Conservation (phyloP, 805 yeast species). For the Nakazawaea molendinolei region DNA sequence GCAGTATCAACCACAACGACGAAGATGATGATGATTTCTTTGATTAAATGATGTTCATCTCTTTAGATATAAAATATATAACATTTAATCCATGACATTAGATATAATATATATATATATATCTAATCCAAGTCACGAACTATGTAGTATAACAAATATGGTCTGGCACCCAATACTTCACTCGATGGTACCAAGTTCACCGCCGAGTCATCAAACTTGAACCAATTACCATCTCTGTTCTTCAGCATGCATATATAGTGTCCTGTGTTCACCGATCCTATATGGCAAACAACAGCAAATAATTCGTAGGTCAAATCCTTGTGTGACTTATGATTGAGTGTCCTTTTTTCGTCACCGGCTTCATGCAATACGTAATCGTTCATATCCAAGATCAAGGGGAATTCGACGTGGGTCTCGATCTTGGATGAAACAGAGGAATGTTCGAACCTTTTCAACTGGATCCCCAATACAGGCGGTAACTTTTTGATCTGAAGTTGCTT, state of each 20-base stretch:
- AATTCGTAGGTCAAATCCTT: slow-evolving; percentile 60
- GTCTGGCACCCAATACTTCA: slow-evolving; percentile 64
- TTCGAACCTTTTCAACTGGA: slow-evolving; percentile 80
- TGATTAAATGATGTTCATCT: slow-evolving; percentile 27
- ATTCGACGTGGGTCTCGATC: slow-evolving; percentile 65
- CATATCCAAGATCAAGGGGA: slow-evolving; percentile 72
- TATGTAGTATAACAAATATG: slow-evolving; percentile 74
- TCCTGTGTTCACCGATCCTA: slow-evolving; percentile 92
- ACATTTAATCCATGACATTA: not conserved
- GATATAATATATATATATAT: not conserved
- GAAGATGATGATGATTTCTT: slow-evolving; percentile 44
- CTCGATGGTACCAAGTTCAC: slow-evolving; percentile 59
- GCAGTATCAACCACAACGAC: slow-evolving; percentile 25
- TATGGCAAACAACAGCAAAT: slow-evolving; percentile 82
- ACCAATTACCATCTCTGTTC: slow-evolving; percentile 74
- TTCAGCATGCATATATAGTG: slow-evolving; percentile 84
- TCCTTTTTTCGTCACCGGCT: slow-evolving; percentile 9
- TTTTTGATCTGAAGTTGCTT: slow-evolving; percentile 65
- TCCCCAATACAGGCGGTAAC: slow-evolving; percentile 71
- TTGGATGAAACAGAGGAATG: slow-evolving; percentile 58
- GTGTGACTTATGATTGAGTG: too few species aligned
- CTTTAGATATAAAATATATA: slow-evolving; percentile 1
- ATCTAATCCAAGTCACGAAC: slow-evolving; percentile 31
- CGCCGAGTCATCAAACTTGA: slow-evolving; percentile 83
- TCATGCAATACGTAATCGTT: slow-evolving; percentile 39